These are phyloP conservation scores for Coemansia sp. DNA, from an alignment of 192 early-diverging fungal genomes.

Conservation along the genomic window DNA sequence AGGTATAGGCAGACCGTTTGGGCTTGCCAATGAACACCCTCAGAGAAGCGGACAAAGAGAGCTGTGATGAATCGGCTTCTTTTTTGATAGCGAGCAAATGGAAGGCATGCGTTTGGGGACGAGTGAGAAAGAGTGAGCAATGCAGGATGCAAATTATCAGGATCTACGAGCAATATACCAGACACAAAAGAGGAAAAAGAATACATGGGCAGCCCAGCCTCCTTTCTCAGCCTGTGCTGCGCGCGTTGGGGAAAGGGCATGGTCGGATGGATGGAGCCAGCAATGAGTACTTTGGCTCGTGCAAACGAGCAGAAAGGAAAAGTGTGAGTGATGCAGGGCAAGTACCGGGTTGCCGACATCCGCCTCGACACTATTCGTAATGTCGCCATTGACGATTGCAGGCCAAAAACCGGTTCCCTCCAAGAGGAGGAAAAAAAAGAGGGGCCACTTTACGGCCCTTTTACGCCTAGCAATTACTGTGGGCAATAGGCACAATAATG, in stretches of 20 bases:
- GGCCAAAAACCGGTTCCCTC: constrained; percentile 9
- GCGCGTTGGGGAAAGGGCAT: neutral
- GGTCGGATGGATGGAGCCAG: neutral
- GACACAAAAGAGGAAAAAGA: neutral
- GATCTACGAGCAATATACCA: constrained; percentile 43
- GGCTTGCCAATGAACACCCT: constrained; percentile 1
- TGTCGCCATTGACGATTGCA: neutral
- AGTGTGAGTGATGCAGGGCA: constrained; percentile 8
- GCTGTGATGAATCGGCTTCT: neutral
- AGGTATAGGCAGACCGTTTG: constrained; percentile 1
- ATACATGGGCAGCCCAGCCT: neutral
- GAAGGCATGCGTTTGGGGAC: constrained; percentile 3
- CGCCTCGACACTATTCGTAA: constrained; percentile 5
- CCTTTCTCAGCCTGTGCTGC: constrained; percentile 1
- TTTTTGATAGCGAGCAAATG: constrained; percentile 7
- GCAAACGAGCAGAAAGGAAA: neutral
- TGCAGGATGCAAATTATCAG: constrained; percentile 55
- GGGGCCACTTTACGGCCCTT: constrained; percentile 7
- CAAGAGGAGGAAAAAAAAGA: neutral
- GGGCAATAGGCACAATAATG: neutral
- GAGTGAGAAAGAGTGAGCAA: constrained; percentile 7
- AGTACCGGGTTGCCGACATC: neutral
- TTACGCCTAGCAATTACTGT: constrained; percentile 3
- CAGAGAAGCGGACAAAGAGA: constrained; percentile 2
- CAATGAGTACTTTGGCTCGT: neutral